phyloP scores from a whole-genome alignment of 768 basidiomycete genomes.

The Coprinellus aureogranulatus region DNA sequence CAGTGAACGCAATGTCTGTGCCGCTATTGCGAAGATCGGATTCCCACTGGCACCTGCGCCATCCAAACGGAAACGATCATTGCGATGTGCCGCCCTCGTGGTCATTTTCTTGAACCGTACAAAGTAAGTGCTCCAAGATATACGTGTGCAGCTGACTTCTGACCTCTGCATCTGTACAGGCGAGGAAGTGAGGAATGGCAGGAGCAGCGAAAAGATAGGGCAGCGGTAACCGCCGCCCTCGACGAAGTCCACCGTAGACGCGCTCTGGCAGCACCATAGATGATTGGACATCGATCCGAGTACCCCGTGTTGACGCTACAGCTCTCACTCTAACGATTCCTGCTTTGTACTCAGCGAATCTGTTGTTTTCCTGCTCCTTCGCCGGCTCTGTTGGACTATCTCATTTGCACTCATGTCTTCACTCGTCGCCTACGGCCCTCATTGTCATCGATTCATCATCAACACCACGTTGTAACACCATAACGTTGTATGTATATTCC shows the following conservation, averaged over 20 bases:
- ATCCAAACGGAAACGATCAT: slow-evolving; percentile 40
- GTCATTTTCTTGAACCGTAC: slow-evolving; percentile 65
- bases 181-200: slow-evolving; percentile 63
- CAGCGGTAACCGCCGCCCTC: slow-evolving; percentile 62
- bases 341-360: background rate
- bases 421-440: too few species aligned
- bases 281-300: too few species aligned
- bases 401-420: too few species aligned
- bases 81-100: slow-evolving; percentile 56
- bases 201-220: slow-evolving; percentile 57
- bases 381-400: too few species aligned
- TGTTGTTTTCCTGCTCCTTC: too few species aligned
- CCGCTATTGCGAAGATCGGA: slow-evolving; percentile 74
- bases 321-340: too few species aligned
- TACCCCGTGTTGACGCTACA: too few species aligned
- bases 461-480: too few species aligned
- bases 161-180: too few species aligned
- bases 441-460: too few species aligned
- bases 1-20: slow-evolving; percentile 70
- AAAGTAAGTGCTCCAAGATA: slow-evolving; percentile 64
- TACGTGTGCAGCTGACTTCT: too few species aligned
- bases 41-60: slow-evolving; percentile 49
- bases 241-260: slow-evolving; percentile 66
- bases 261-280: slow-evolving; percentile 21
- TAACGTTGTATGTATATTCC: too few species aligned